These are phyloP conservation scores for Persicaria maculosa DNA, from an alignment of 148 eudicot species.

Conservation along the genomic window DNA sequence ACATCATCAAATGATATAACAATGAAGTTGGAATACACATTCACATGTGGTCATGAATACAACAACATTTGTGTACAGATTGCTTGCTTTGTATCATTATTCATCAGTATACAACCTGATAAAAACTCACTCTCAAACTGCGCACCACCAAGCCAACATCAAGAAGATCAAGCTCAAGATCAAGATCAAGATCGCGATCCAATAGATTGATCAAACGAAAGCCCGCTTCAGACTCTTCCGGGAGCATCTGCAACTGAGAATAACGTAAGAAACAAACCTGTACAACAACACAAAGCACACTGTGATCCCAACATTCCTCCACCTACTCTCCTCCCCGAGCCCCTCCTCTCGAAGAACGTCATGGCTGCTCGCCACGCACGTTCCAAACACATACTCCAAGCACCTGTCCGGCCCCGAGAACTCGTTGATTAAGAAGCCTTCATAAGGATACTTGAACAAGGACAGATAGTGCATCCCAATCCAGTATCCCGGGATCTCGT, in stretches of 20 bases:
- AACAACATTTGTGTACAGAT: no score
- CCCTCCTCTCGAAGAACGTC: slow-evolving; percentile 82
- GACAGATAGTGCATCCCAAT: slow-evolving; percentile 85
- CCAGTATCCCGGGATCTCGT: slow-evolving; percentile 83
- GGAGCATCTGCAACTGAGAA: slow-evolving; percentile 79
- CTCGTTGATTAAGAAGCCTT: slow-evolving; percentile 89
- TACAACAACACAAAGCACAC: slow-evolving; percentile 69
- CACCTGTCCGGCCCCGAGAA: slow-evolving; percentile 61
- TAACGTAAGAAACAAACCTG: slow-evolving; percentile 79
- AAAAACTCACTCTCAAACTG: no score
- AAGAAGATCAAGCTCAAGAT: no score
- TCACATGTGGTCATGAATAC: no score
- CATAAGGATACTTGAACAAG: slow-evolving; percentile 92
- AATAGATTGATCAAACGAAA: slow-evolving; percentile 23
- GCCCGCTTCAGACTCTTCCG: slow-evolving; percentile 40
- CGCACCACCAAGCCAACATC: no score
- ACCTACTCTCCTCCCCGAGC: slow-evolving; percentile 53
- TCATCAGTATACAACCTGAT: no score
- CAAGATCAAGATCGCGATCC: no score
- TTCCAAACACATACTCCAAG: slow-evolving; percentile 59
- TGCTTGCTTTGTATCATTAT: no score
- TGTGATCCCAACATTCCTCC: slow-evolving; percentile 78
- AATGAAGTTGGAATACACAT: no score
- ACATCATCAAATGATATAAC: no score
- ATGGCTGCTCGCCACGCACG: slow-evolving; percentile 57